Evolutionary conservation across 176 grass and related monocot species (phyloP), one percentile per base, ranked within the genome.

Genomic region (Musa schizocarpa): DNA sequence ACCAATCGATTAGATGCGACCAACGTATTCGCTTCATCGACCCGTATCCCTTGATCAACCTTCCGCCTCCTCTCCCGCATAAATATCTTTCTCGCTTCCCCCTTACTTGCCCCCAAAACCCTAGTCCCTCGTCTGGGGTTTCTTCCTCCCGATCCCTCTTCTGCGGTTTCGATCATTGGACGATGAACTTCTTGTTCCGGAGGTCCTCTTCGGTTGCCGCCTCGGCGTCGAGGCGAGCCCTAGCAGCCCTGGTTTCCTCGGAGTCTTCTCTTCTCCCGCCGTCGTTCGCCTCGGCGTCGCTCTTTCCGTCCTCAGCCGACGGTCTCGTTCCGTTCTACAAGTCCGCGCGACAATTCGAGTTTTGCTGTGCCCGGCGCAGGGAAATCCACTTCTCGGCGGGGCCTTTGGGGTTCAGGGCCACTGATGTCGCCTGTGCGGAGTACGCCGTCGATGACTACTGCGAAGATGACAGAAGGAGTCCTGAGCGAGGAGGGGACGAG

Each of bases 171-270:
- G 4, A 52, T 25, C 49, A 12, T 14, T 20, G 11, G 75, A 50
- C 52, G 66, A 92, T 98, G 94, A 89, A 81, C 80, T 75, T 74
- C 62, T 80, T 93, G 72, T 63, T 98, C 49, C 90, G 90, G 67
- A 82, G 90, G 70, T 82, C 82, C 20, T 77, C 87, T 54, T 65
- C 23, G 50, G 21, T 77, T 22, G 66, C 78, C 63, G 75, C 84
- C 57, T 88, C 86, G 80, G 86, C 82, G 72, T 82, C 81, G 4
- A 55, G 74, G 57, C 68, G 72, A 29, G 48, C 75, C 6, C 57
- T 86, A 5, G 21, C 78, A 1, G 78, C 78, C 58, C 65, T 88
- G n/a, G 68, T 87, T 21, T 85, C 80, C 7, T 54, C 80, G 1
- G 69, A 63, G 16, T 24, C 43, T 20, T 43, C 56, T 48, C 68